Evolutionary conservation across 1,284 basidiomycete genomes (phyloP).

Genomic region (Leucoagaricus sp.): DNA sequence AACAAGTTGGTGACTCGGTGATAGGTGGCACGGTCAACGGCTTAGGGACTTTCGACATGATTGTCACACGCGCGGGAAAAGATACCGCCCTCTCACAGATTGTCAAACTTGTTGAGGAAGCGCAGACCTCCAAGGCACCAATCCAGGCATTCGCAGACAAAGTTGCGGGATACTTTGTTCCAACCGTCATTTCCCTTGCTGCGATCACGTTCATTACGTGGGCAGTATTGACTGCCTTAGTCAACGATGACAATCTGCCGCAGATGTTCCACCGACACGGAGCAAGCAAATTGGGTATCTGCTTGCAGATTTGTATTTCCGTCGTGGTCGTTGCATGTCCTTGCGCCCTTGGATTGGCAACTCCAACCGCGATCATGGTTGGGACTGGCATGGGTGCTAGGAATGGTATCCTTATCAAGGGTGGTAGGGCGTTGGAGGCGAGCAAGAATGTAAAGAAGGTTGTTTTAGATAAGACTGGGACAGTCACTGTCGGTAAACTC

Average conservation of each 20-base stretch:
- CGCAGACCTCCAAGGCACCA: conserved; percentile 96
- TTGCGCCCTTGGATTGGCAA: conserved; percentile 94
- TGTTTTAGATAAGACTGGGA: conserved; percentile 97
- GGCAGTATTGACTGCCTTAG: conserved; percentile 77
- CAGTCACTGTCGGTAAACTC: conserved; percentile 83
- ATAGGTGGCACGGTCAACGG: conserved; percentile 99
- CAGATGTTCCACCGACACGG: conserved; percentile 84
- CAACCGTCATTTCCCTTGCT: conserved; percentile 85
- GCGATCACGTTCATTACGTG: conserved; percentile 83
- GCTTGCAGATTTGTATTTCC: conserved; percentile 96
- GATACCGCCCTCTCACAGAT: conserved; percentile 97
- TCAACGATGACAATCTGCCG: conserved; percentile 68
- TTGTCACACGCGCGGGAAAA: conserved; percentile 92
- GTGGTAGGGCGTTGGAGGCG: conserved; percentile 92
- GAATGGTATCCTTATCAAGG: conserved; percentile 98
- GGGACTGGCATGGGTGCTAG: conserved; percentile 97
- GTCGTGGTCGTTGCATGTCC: conserved; percentile 99
- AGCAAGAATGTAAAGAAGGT: conserved; percentile 82
- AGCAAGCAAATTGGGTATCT: conserved; percentile 86
- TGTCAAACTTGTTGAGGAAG: conserved; percentile 95
- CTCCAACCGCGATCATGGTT: conserved; percentile 99
- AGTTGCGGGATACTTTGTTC: conserved; percentile 95
- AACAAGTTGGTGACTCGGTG: conserved; percentile 80
- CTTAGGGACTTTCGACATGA: conserved; percentile 93
- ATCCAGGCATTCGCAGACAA: conserved; percentile 97